These are phyloP conservation scores for Talinum fruticosum DNA, from an alignment of 148 eudicot species.

Conservation along the genomic window DNA sequence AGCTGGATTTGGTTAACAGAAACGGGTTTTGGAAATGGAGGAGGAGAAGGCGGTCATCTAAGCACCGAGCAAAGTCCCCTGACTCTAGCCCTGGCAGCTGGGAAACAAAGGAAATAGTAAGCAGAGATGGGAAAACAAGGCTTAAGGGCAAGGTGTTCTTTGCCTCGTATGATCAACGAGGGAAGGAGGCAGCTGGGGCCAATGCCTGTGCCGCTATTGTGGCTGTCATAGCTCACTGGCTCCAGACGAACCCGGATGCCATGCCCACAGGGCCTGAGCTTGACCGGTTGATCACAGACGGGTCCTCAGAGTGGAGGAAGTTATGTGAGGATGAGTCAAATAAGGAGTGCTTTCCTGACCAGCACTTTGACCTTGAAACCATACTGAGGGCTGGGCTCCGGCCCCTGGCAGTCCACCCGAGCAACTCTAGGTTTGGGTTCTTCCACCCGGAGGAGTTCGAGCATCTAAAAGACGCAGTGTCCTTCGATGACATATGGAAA, in stretches of 20 bases:
- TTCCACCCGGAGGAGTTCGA: constrained; percentile 56
- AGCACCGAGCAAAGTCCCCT: constrained; percentile 24
- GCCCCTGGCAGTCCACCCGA: constrained; percentile 37
- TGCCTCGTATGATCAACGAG: constrained; percentile 59
- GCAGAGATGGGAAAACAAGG: constrained; percentile 58
- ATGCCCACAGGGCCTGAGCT: constrained; percentile 41
- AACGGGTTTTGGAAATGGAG: constrained; percentile 54
- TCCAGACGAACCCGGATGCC: constrained; percentile 28
- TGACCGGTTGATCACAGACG: constrained; percentile 52
- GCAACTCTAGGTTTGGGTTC: constrained; percentile 46
- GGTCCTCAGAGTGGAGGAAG: constrained; percentile 61
- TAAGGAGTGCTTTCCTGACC: constrained; percentile 41
- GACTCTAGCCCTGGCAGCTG: constrained; percentile 24
- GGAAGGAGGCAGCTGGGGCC: constrained; percentile 54
- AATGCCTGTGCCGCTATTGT: constrained; percentile 63
- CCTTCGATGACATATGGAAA: constrained; percentile 64
- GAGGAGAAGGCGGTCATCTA: constrained; percentile 31
- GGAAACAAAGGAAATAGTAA: constrained; percentile 42
- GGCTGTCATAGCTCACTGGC: constrained; percentile 61
- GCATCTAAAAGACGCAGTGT: constrained; percentile 37
- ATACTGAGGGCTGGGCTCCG: constrained; percentile 42
- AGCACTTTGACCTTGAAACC: constrained; percentile 67
- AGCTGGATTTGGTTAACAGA: constrained; percentile 33
- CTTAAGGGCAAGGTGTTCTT: constrained; percentile 48
- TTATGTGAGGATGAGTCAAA: constrained; percentile 37